A percentile compares a stretch with the other conserved stretches of the same genome.
phyloP scores from a whole-genome alignment of 129 eudicot genomes.

The Helianthus annuus region DNA sequence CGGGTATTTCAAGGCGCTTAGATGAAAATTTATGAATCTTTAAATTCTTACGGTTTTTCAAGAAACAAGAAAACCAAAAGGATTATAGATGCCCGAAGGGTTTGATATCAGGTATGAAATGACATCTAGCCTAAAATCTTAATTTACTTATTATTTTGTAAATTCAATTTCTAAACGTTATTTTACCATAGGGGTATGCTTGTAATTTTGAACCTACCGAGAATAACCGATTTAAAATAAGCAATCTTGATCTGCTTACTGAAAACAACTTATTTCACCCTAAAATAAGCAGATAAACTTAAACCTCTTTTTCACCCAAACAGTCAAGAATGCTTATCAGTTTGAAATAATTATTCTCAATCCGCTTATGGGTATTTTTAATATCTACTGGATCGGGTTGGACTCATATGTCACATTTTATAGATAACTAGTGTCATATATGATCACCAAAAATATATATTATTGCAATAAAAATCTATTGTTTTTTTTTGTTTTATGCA shows the following conservation, averaged over 20 bases:
- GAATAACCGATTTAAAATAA: neutral
- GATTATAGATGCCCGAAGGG: neutral
- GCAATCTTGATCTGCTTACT: neutral
- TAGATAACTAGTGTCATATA: neutral
- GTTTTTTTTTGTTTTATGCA: neutral
- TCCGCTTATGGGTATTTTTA: no score
- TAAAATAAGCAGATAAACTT: neutral
- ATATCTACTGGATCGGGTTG: neutral
- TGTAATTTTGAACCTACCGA: neutral
- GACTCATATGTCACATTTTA: neutral
- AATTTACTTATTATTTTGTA: neutral
- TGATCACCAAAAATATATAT: neutral
- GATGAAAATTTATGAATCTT: neutral
- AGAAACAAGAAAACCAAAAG: neutral
- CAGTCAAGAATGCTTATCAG: neutral
- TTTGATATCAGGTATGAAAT: slow-evolving; percentile 17
- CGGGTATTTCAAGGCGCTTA: neutral
- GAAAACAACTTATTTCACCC: neutral
- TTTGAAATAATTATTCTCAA: neutral
- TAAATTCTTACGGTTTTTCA: neutral
- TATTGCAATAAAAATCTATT: neutral
- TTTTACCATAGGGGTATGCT: neutral
- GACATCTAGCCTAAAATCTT: neutral
- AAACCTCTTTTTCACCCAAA: neutral
- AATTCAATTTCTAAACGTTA: neutral